Percentiles rank a stretch among this genome's conserved stretches.
These are phyloP conservation scores for Pseudogymnoascus sp. DNA, from an alignment of 2,329 filamentous ascomycete species.

Conservation along the genomic window DNA sequence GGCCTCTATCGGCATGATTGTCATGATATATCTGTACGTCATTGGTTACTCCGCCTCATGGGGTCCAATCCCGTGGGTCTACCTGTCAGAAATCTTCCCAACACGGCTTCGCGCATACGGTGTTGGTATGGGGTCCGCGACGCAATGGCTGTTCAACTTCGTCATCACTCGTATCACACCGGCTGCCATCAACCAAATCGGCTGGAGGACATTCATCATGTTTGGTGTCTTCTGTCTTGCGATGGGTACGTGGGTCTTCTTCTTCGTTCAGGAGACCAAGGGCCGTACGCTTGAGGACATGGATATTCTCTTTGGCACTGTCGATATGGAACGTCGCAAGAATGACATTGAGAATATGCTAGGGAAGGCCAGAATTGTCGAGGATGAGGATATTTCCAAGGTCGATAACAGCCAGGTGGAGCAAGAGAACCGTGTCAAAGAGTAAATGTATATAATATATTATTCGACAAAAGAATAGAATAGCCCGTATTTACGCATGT, in stretches of 20 bases:
- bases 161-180: constrained; percentile 49
- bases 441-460: too few species aligned
- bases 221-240: constrained; percentile 40
- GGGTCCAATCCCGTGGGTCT: constrained; percentile 48
- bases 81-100: constrained; percentile 46
- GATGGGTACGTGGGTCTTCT: constrained; percentile 39
- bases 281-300: constrained; percentile 59
- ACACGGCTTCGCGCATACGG: constrained; percentile 43
- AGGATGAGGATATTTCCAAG: not conserved
- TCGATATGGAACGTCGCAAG: constrained; percentile 13
- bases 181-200: constrained; percentile 42
- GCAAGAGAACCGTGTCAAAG: not conserved
- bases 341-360: constrained; percentile 16
- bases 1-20: constrained; percentile 20
- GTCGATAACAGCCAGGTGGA: not conserved
- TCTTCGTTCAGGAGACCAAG: constrained; percentile 62
- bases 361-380: not conserved
- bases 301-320: constrained; percentile 23
- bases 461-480: too few species aligned
- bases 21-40: constrained; percentile 26
- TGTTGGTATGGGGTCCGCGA: constrained; percentile 59
- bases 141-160: constrained; percentile 69
- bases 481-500: too few species aligned
- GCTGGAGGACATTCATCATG: constrained; percentile 42
- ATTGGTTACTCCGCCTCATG: constrained; percentile 44